Base-by-base conservation (phyloP, 768 basidiomycete species). In the Lentinus brumalis region DNA sequence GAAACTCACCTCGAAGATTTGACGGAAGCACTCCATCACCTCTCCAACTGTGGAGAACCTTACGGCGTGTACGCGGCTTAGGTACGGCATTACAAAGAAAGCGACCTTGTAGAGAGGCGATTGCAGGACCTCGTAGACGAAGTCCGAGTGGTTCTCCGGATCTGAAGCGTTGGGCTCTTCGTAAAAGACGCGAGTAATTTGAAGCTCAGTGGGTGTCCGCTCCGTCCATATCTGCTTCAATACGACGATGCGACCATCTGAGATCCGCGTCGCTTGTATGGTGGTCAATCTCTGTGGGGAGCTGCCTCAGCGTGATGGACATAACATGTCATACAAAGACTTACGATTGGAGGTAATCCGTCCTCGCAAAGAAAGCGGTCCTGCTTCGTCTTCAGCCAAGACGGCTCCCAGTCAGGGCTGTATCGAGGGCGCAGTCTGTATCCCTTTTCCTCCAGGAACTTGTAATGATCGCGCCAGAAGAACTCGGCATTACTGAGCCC, bases 1-100 rank as follows among this genome's bases (percentile, higher is more conserved):
- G 42, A 9, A 35, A 32, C 32, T 18, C 46, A 72, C 77, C 64
- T 76, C 71, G 18, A 77, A 69, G 14, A 76, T 31, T 49, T 75
- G 73, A 0, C 67, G 54, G 29, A 77, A 63, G 49, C 70, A 78
- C 5, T 74, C 73, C 0, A 78, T 35, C 0, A 67, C 72, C 59
- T 79, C 78, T 0, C 77, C 75, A 11, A 77, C 53, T 0, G 74
- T 75, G 14, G 70, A 58, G 50, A 78, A 76, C 0, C 44, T 68
- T 0, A 75, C 74, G 15, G 71, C 57, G 32, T 71, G 44, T 53
- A 65, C 71, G 2, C 32, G 58, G 0, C 71, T 68, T 12, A 77
- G 50, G 3, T 73, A 57, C 5, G 78, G 76, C 64, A 76, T 73
- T 7, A 77, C 68, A 0, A 71, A 50, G 70, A 57, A 74, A 8